Base-by-base conservation (phyloP, 1,139 yeast species). In the Diutina pseudorugosa region DNA sequence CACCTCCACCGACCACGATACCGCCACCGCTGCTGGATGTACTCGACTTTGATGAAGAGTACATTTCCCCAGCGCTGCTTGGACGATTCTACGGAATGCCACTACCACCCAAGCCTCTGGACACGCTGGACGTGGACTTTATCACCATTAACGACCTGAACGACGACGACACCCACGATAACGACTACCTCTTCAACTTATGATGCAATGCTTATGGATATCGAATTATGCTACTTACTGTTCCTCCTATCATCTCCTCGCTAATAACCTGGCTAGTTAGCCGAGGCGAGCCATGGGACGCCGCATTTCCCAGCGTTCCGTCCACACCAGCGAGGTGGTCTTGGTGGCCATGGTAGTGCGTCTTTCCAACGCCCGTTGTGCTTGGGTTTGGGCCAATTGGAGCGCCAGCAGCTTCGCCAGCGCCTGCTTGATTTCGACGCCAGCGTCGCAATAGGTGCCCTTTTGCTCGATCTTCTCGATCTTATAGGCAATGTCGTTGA, bases 31-130 rank as follows among this genome's bases (percentile, higher is more conserved):
- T 41, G 21, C 44, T 41, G 18, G 18, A 45, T 18, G 16, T 18
- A 4, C 49, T 45, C 27, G 49, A 45, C n/a, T 45, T 45, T 27
- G 49, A 45, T 27, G 49, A 45, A 18, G 49, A 45, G 19, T 45
- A 45, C 21, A 45, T 45, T 18, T 33, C 19, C 2, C 49, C 49
- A 12, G 49, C 36, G 6, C 27, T 33, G 40, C 27, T 45, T 27
- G 6, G 36, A 4, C 16, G 30, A 9, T 27, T 23, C 11, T 44
- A 25, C 18, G 36, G 40, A 5, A 19, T 40, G 42, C 18, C 42
- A 19, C 19, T 16, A 9, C 42, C 42, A 19, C 18, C 42, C 16
- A 40, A 40, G 11, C 36, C 36, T 11, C 18, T n/a, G 33, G 33
- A n/a, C 16, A 20, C 47, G 30, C 30, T 21, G 23, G 47, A 43